These are phyloP conservation scores for Silene vulgaris DNA, from an alignment of 179 eudicot genomes.

Conservation along the genomic window DNA sequence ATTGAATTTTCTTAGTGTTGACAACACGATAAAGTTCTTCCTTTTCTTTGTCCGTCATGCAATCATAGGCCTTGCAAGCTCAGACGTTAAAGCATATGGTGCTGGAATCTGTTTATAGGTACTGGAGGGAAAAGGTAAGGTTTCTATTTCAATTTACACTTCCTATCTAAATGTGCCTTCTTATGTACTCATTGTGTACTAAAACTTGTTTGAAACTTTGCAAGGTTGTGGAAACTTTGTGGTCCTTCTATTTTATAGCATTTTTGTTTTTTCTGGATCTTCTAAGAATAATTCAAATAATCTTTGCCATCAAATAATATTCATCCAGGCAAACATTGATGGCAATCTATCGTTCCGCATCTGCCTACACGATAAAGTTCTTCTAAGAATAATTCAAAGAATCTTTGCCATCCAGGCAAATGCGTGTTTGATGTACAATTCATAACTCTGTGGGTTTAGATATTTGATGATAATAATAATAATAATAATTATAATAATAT, in stretches of 20 bases:
- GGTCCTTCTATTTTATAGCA: background rate
- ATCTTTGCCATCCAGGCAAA: too few species aligned
- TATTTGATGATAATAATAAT: too few species aligned
- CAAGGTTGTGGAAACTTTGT: background rate
- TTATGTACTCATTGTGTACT: background rate
- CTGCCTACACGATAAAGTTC: too few species aligned
- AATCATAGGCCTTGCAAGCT: slow-evolving; percentile 39
- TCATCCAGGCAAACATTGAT: too few species aligned
- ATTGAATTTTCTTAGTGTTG: background rate
- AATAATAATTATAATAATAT: too few species aligned
- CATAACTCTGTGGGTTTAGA: too few species aligned
- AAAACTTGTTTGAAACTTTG: background rate
- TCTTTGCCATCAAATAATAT: background rate
- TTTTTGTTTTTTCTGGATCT: background rate
- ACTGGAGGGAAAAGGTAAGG: slow-evolving; percentile 48
- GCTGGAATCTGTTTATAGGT: slow-evolving; percentile 43
- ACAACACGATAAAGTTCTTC: background rate
- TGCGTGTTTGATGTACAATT: too few species aligned
- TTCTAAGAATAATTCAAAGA: too few species aligned
- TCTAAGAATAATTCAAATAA: background rate
- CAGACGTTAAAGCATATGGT: slow-evolving; percentile 30
- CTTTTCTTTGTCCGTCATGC: slow-evolving; percentile 12
- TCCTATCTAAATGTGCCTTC: background rate
- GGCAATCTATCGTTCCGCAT: too few species aligned
- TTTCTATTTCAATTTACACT: slow-evolving; percentile 2